Base-by-base conservation (phyloP, 495 filamentous ascomycete species). In the Hyaloscypha finlandica region DNA sequence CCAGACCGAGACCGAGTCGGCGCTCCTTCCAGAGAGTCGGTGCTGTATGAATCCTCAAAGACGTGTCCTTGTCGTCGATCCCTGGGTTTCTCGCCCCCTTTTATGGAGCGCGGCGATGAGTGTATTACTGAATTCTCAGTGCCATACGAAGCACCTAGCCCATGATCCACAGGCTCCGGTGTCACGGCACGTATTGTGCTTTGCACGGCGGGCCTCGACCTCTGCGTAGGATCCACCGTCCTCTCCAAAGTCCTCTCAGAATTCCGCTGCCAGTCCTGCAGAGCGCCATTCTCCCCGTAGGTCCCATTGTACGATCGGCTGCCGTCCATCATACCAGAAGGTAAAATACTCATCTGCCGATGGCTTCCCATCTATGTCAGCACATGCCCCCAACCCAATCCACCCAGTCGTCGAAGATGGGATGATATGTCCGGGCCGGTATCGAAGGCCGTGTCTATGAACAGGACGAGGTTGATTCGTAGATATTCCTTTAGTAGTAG, bases 151-250 rank as follows among this genome's bases (percentile, higher is more conserved):
- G 73, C 70, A 9, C 64, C 58, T 6, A 54, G 70, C 12, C 64
- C 70, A 48, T 73, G 70, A 11, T 81, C 75, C 37, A 75, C 65
- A 51, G 72, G 77, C 48, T 88, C 86, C 62, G 85, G 84, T 66
- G 85, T 85, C 64, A 85, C 82, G 16, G 81, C 75, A 52, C 85
- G 80, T 58, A 85, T 81, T 4, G 79, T 83, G 61, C 56, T 73
- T 62, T 74, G 70, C 68, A 68, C 64, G 51, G 61, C 64, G 51
- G 69, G 70, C 52, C 74, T 68, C 20, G 63, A 29, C 48, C 66
- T 69, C 51, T 62, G 73, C 30, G 59, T 56, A 63, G 59, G 65
- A 63, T 73, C 74, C 61, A 74, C 59, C 37, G 63, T 71, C 30
- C 69, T 65, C 16, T 70, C 66, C 25, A 72, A 52, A 25, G 73